Percentiles rank a stretch among this genome's conserved stretches.
phyloP scores from a whole-genome alignment of 2,329 filamentous ascomycete genomes.

The Xylariomycetidae sp. region DNA sequence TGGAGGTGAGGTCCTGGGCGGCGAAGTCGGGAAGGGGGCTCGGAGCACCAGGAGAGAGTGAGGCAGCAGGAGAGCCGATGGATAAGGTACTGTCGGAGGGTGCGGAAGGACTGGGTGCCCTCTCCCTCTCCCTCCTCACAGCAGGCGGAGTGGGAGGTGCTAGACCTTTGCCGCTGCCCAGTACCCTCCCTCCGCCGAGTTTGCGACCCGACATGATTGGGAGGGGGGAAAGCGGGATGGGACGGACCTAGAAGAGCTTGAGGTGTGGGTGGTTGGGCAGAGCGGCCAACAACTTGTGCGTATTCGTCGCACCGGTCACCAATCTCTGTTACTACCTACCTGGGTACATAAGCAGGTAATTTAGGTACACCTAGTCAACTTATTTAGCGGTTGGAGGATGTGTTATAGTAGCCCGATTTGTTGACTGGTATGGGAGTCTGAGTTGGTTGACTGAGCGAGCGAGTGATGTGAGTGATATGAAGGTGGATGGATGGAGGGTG shows the following conservation, averaged over 20 bases:
- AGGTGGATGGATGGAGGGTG: too few relatives aligned
- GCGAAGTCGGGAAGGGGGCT: constrained; percentile 65
- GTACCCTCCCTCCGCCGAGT: constrained; percentile 85
- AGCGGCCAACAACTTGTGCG: too few relatives aligned
- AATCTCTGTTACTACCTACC: too few relatives aligned
- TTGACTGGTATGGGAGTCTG: too few relatives aligned
- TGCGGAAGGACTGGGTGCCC: constrained; percentile 45
- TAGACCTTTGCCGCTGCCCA: constrained; percentile 81
- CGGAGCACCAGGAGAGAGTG: constrained; percentile 28
- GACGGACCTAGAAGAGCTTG: not conserved
- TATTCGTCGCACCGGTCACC: too few relatives aligned
- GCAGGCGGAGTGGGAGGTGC: constrained; percentile 52
- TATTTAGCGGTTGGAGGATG: too few relatives aligned
- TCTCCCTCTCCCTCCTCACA: constrained; percentile 32
- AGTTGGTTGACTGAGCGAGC: too few relatives aligned
- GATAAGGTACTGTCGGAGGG: constrained; percentile 71
- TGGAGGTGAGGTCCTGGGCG: constrained; percentile 73
- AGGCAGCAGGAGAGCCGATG: constrained; percentile 61
- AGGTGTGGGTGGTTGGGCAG: too few relatives aligned
- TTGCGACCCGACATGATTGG: constrained; percentile 79
- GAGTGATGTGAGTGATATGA: too few relatives aligned
- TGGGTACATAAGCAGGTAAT: too few relatives aligned
- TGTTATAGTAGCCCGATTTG: too few relatives aligned
- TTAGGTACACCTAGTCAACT: too few relatives aligned
- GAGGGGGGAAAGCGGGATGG: constrained; percentile 10